Evolutionary conservation across 1,139 yeast species (phyloP).

Genomic region (Yamadazyma taylorii): DNA sequence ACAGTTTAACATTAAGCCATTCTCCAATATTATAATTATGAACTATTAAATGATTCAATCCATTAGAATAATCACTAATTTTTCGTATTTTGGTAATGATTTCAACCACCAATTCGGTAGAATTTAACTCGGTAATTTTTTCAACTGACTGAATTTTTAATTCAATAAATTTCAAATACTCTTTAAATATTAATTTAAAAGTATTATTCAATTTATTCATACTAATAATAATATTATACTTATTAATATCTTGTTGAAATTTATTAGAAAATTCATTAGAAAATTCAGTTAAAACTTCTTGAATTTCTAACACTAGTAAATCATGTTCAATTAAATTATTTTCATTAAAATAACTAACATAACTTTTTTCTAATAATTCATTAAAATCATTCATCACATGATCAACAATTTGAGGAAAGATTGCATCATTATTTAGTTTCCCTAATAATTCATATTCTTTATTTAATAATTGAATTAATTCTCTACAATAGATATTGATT

Average conservation of each 20-base stretch:
- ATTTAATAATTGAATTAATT: slow-evolving; percentile 49
- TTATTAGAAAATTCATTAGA: slow-evolving; percentile 7
- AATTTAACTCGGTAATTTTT: slow-evolving; percentile 57
- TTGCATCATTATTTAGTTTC: slow-evolving; percentile 16
- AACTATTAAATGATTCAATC: slow-evolving; percentile 53
- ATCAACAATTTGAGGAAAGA: slow-evolving; percentile 24
- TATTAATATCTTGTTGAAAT: slow-evolving; percentile 12
- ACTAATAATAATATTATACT: slow-evolving; percentile 15
- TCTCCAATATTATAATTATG: slow-evolving; percentile 52
- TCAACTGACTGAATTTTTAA: slow-evolving; percentile 43
- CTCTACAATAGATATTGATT: slow-evolving; percentile 53
- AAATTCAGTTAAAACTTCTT: slow-evolving; percentile 23
- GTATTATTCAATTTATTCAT: slow-evolving; percentile 19
- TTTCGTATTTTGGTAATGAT: slow-evolving; percentile 61
- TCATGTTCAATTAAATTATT: slow-evolving; percentile 24
- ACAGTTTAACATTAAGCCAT: slow-evolving; percentile 66
- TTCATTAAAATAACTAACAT: slow-evolving; percentile 15
- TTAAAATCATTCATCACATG: slow-evolving; percentile 25
- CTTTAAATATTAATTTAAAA: slow-evolving; percentile 49
- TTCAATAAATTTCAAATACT: slow-evolving; percentile 57
- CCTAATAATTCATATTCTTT: slow-evolving; percentile 44
- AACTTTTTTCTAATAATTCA: slow-evolving; percentile 17
- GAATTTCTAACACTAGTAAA: slow-evolving; percentile 45
- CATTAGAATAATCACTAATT: slow-evolving; percentile 60
- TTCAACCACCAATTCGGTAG: slow-evolving; percentile 70